These are phyloP conservation scores for Zygosaccharomyces pseudorouxii DNA, from an alignment of 805 yeast species.

Conservation along the genomic window DNA sequence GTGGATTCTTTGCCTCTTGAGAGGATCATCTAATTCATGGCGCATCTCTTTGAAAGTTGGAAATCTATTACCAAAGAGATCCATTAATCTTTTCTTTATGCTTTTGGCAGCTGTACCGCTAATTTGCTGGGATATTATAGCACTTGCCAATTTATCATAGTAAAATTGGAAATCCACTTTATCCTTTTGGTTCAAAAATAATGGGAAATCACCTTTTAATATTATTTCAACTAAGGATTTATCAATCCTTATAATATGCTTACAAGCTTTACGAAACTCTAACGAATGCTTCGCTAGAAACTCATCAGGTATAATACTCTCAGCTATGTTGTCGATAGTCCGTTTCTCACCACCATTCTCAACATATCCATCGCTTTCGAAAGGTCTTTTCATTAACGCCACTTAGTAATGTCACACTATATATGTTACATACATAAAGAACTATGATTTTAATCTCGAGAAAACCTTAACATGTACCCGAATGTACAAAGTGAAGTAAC, in stretches of 20 bases:
- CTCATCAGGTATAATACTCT: conserved; percentile 20
- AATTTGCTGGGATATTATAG: conserved; percentile 67
- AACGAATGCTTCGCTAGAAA: conserved; percentile 30
- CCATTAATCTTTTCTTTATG: conserved; percentile 47
- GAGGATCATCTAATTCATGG: conserved; percentile 22
- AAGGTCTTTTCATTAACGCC: conserved; percentile 10
- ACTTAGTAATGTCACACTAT: background rate
- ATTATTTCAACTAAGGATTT: conserved; percentile 35
- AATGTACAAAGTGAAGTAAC: background rate
- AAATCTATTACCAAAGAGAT: conserved; percentile 36
- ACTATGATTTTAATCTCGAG: background rate
- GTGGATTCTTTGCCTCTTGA: conserved; percentile 46
- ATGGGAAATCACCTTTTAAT: conserved; percentile 25
- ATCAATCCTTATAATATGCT: conserved; percentile 35
- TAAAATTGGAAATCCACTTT: conserved; percentile 31
- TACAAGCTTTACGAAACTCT: conserved; percentile 36
- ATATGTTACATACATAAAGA: background rate
- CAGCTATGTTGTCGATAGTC: background rate
- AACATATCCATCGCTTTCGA: conserved; percentile 3
- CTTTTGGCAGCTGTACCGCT: conserved; percentile 77
- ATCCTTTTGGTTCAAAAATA: conserved; percentile 21
- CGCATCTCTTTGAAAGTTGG: conserved; percentile 53
- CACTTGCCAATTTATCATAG: conserved; percentile 41
- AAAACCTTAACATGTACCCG: background rate
- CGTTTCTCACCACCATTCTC: conserved; percentile 4